These are phyloP conservation scores for Diaporthe velutina DNA, from an alignment of 2,329 filamentous ascomycete genomes.

Conservation along the genomic window DNA sequence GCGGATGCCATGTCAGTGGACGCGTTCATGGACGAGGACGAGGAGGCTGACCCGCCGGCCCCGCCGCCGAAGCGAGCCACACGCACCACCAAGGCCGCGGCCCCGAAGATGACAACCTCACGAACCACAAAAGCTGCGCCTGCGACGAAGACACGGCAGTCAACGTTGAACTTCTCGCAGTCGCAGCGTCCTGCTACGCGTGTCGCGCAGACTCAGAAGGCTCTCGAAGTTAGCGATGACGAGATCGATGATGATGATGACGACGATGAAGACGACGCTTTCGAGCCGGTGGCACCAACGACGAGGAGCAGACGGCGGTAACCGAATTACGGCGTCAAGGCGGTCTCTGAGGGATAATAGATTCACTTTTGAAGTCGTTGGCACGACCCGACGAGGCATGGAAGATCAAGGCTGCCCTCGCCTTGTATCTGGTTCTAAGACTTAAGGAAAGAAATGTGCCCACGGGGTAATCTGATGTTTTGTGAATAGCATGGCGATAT, in stretches of 20 bases:
- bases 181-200: constrained; percentile 44
- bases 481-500: background rate
- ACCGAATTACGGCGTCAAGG: background rate
- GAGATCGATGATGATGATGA: constrained; percentile 75
- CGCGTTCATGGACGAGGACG: constrained; percentile 49
- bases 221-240: constrained; percentile 74
- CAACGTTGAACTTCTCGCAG: constrained; percentile 64
- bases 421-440: background rate
- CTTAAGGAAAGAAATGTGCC: too few species aligned
- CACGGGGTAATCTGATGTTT: background rate
- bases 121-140: constrained; percentile 43
- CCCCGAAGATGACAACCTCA: constrained; percentile 48
- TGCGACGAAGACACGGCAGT: constrained; percentile 52
- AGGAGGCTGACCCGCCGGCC: constrained; percentile 52
- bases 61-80: constrained; percentile 53
- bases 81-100: constrained; percentile 41
- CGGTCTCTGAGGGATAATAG: background rate
- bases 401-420: background rate
- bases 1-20: constrained; percentile 46
- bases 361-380: background rate
- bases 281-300: constrained; percentile 63
- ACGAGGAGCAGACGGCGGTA: constrained; percentile 45
- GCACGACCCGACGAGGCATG: background rate
- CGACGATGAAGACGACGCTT: constrained; percentile 58
- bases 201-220: constrained; percentile 59